Evolutionary conservation across 352 stramenopile species (phyloP).

Genomic region (Globisporangium irregulare): DNA sequence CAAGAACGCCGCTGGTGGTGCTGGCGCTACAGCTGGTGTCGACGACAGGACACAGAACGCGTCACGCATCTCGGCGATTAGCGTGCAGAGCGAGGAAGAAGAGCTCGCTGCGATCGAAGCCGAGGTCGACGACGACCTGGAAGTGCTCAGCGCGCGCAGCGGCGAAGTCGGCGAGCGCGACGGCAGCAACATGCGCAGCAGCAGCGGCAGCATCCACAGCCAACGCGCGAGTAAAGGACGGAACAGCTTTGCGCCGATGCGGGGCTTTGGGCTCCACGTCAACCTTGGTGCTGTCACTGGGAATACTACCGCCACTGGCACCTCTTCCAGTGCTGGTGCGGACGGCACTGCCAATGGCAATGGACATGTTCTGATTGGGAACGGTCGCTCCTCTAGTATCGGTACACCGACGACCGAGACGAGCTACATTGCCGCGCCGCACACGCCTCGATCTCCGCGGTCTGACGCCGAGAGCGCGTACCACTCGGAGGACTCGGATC

Average conservation of each 20-base stretch:
- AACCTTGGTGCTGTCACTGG: constrained; percentile 30
- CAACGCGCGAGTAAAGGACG: constrained; percentile 24
- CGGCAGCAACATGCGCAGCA: constrained; percentile 27
- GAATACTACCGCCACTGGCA: neutral
- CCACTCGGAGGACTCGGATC: constrained; percentile 50
- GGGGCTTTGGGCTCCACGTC: constrained; percentile 66
- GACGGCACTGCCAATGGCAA: neutral
- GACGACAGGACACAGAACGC: constrained; percentile 51
- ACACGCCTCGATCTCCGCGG: constrained; percentile 47
- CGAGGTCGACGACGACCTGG: constrained; percentile 76
- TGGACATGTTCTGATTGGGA: neutral
- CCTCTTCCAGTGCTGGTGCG: neutral
- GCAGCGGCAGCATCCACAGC: constrained; percentile 10
- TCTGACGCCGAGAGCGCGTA: constrained; percentile 64
- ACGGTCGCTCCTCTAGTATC: neutral
- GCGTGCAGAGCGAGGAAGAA: constrained; percentile 60
- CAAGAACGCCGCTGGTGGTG: constrained; percentile 20
- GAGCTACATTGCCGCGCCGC: constrained; percentile 50
- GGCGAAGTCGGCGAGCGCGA: constrained; percentile 48
- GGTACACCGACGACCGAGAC: constrained; percentile 38
- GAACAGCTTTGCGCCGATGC: constrained; percentile 23
- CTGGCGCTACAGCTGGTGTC: constrained; percentile 5
- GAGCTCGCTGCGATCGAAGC: constrained; percentile 68
- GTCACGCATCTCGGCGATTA: constrained; percentile 50
- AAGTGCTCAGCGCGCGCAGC: constrained; percentile 72